phyloP scores from a whole-genome alignment of 805 yeast genomes.

The Candida caryicola region DNA sequence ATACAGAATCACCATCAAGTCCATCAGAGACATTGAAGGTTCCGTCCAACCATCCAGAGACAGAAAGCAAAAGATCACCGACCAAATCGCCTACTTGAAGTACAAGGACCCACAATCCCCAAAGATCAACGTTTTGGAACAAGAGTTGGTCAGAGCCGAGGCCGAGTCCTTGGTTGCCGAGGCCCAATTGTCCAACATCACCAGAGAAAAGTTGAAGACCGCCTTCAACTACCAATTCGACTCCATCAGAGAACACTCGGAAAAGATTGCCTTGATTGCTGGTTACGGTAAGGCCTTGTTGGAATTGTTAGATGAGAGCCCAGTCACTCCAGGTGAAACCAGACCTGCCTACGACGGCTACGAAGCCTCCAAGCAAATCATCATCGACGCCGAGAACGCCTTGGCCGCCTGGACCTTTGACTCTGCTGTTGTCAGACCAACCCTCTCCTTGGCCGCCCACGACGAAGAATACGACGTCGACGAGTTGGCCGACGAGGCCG shows the following conservation, averaged over 20 bases:
- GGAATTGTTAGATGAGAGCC: conserved; percentile 93
- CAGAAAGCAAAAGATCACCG: conserved; percentile 95
- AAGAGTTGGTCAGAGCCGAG: conserved; percentile 98
- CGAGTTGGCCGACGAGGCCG: conserved; percentile 43
- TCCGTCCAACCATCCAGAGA: conserved; percentile 98
- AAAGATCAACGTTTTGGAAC: conserved; percentile 92
- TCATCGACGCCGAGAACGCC: conserved; percentile 94
- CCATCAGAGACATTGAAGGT: conserved; percentile 93
- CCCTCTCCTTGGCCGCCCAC: conserved; percentile 72
- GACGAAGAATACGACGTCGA: conserved; percentile 44
- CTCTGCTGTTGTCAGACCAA: conserved; percentile 90
- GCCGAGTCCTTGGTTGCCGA: conserved; percentile 99
- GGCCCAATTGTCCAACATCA: conserved; percentile 96
- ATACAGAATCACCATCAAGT: conserved; percentile 92
- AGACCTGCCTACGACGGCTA: conserved; percentile 98
- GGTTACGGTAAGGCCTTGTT: conserved; percentile 97
- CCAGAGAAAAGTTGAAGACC: conserved; percentile 96
- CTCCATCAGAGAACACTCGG: conserved; percentile 90
- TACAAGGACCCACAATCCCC: conserved; percentile 98
- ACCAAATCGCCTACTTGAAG: conserved; percentile 95
- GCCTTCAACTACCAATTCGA: conserved; percentile 97
- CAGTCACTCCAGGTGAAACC: conserved; percentile 98
- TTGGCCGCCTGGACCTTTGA: conserved; percentile 96
- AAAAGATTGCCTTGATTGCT: conserved; percentile 94
- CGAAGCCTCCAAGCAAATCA: conserved; percentile 96